Evolutionary conservation across 2,329 filamentous ascomycete genomes (phyloP).

Genomic region (Xylariaceae sp.): DNA sequence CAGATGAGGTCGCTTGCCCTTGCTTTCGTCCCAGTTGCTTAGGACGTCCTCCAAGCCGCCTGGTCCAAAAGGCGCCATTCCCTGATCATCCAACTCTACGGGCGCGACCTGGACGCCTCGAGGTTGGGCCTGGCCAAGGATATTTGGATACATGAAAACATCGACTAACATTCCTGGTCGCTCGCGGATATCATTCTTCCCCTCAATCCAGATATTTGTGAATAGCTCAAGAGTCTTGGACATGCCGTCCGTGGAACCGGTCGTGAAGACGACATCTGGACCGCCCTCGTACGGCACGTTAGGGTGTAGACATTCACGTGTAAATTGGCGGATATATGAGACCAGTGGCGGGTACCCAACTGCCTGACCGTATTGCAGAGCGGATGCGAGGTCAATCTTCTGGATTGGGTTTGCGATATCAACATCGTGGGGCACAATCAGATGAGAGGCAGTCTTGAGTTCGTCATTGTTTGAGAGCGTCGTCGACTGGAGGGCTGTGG

Average conservation of each 20-base stretch:
- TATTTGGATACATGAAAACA: constrained; percentile 77
- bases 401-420: constrained; percentile 55
- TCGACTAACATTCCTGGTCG: constrained; percentile 79
- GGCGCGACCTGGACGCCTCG: constrained; percentile 70
- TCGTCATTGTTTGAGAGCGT: constrained; percentile 2
- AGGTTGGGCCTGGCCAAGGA: constrained; percentile 64
- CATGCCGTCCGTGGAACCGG: constrained; percentile 83
- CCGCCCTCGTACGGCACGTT: constrained; percentile 75
- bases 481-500: constrained; percentile 19
- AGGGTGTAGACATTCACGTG: constrained; percentile 73
- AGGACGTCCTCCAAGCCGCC: constrained; percentile 77
- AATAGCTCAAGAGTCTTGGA: constrained; percentile 74
- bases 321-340: constrained; percentile 76
- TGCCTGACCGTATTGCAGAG: constrained; percentile 83
- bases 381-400: constrained; percentile 77
- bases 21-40: constrained; percentile 74
- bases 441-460: constrained; percentile 43
- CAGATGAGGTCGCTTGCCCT: constrained; percentile 74
- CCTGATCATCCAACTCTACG: constrained; percentile 73
- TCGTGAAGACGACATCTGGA: constrained; percentile 74
- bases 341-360: constrained; percentile 77
- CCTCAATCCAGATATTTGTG: constrained; percentile 70
- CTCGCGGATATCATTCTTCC: constrained; percentile 63
- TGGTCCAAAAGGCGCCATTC: constrained; percentile 72
- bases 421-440: constrained; percentile 62